Evolutionary conservation across 805 yeast species (phyloP), one percentile per base, ranked within the genome.

Genomic region (Metschnikowia sp.): DNA sequence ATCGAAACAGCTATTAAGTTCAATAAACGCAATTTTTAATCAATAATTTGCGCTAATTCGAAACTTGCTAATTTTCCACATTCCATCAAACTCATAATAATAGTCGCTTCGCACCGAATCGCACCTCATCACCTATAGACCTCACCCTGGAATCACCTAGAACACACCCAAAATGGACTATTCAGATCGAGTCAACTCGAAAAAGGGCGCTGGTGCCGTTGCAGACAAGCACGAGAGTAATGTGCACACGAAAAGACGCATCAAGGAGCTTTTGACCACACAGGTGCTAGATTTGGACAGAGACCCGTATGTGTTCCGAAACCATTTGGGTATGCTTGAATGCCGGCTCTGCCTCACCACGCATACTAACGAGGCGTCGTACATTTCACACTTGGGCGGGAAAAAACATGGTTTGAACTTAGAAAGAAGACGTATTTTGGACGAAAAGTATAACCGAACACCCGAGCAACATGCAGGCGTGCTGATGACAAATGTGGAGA

Each of bases 171-270:
- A 28, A 34, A 90, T 90, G 97, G 96, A 90, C 64, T 88, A 88
- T 61, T 91, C 88, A 52, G 87, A 86, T 56, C 69, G 96, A 58
- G 95, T 87, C 2, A 96, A 96, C 39, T 85, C 96, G 7, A 90
- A 90, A 66, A 83, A 88, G 62, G 97, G 97, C 9, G 81, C 85
- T 29, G 97, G 97, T 55, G 97, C 96, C 7, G 74, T 90, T 15
- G 97, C 96, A 0, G 86, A 87, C 5, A 69, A 73, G 38, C 78
- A 82, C 18, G 90, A 86, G 53, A 73, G 83, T 7, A 86, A 87
- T 57, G 78, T 82, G 4, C 84, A 84, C 39, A 74, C 91, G 40
- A 72, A 83, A 47, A 82, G 82, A 48, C 76, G 96, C 34, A 77
- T 89, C 8, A 77, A 82, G 36, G 81, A 85, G 54, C 75, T 90